Conservation (phyloP, 2,329 filamentous ascomycete species). For the Sarocladium kiliense region DNA sequence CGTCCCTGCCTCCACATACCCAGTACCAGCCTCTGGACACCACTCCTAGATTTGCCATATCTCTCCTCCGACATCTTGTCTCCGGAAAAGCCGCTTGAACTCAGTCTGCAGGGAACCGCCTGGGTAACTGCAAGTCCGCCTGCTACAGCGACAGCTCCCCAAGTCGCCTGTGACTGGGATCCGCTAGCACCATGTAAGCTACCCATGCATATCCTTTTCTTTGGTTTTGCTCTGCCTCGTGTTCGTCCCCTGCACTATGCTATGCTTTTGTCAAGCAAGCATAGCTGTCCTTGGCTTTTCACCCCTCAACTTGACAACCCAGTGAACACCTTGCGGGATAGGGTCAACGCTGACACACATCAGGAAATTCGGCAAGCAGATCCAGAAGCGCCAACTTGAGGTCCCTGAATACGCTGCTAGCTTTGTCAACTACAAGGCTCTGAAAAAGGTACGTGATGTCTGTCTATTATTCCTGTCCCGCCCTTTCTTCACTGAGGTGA, state of each 20-base stretch:
- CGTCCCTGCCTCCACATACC: not conserved
- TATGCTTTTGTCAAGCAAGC: not conserved
- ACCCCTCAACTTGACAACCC: not conserved
- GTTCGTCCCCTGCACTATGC: no score
- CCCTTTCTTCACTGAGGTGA: not conserved
- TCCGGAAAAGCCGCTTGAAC: not conserved
- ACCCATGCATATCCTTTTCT: not conserved
- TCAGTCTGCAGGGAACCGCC: not conserved
- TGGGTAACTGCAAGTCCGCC: not conserved
- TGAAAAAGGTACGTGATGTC: slow-evolving; percentile 74
- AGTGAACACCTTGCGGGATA: not conserved
- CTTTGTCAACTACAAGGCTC: slow-evolving; percentile 98
- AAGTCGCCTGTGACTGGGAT: not conserved
- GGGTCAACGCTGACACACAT: not conserved
- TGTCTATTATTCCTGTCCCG: slow-evolving; percentile 13
- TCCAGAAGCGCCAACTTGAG: slow-evolving; percentile 97
- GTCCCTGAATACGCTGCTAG: slow-evolving; percentile 98
- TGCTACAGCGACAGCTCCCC: not conserved
- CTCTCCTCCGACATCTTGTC: not conserved
- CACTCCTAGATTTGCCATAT: not conserved
- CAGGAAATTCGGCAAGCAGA: slow-evolving; percentile 99
- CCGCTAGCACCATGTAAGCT: slow-evolving; percentile 4
- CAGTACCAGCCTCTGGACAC: not conserved
- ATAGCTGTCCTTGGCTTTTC: no score
- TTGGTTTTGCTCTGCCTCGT: not conserved